phyloP scores from a whole-genome alignment of 2,329 filamentous ascomycete species.

The Ophiostoma tasmaniense region DNA sequence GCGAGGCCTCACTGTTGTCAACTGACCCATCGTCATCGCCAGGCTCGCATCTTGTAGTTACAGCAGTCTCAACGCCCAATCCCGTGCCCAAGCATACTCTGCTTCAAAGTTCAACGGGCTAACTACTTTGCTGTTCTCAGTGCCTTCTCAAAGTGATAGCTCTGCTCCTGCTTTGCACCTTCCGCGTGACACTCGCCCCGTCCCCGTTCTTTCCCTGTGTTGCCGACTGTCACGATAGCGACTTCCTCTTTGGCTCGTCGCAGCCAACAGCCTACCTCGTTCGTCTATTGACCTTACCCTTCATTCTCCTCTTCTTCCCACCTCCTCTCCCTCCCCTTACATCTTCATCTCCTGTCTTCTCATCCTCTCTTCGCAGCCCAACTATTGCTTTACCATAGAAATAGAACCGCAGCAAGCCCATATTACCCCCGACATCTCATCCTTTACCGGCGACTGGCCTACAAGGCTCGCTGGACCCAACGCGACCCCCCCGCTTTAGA shows the following conservation, averaged over 20 bases:
- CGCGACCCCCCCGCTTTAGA: not conserved
- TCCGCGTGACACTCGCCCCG: not conserved
- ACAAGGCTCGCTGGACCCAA: constrained; percentile 1
- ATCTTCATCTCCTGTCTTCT: not conserved
- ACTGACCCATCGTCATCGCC: not conserved
- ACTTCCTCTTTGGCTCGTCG: not conserved
- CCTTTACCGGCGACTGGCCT: not conserved
- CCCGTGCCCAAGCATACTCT: not conserved
- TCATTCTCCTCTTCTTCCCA: not conserved
- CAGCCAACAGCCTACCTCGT: not conserved
- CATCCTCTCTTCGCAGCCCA: not conserved
- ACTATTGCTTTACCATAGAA: not conserved
- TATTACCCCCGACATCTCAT: not conserved
- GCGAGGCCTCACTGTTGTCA: not conserved
- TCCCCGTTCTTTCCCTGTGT: not conserved
- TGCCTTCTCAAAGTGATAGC: not conserved
- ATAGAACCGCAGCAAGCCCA: not conserved
- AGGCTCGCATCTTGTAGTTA: not conserved
- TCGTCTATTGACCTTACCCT: not conserved
- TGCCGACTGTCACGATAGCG: constrained; percentile 1
- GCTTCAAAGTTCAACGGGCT: not conserved
- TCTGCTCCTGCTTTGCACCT: not conserved
- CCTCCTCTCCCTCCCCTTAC: not conserved
- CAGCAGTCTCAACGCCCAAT: not conserved
- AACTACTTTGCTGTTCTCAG: not conserved